Evolutionary conservation across 2,329 filamentous ascomycete species (phyloP).

Genomic region (Trematosphaeria pertusa): DNA sequence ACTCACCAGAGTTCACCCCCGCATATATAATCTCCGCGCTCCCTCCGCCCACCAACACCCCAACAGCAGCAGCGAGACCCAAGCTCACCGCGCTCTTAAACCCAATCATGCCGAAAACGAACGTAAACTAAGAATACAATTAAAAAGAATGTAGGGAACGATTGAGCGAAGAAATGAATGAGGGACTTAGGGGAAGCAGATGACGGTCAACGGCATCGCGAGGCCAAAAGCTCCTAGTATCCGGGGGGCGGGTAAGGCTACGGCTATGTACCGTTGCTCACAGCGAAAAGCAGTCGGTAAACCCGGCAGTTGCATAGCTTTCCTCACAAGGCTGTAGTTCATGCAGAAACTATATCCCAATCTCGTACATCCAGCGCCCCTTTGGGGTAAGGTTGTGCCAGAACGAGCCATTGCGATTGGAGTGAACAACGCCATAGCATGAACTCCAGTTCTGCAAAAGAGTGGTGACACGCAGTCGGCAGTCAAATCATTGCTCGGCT

Average conservation of each 20-base stretch:
- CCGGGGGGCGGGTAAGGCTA: background rate
- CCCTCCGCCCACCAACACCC: slow-evolving; percentile 12
- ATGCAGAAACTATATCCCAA: no score
- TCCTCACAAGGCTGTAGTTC: background rate
- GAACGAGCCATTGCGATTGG: no score
- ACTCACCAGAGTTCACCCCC: slow-evolving; percentile 29
- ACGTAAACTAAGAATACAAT: slow-evolving; percentile 4
- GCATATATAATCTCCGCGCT: slow-evolving; percentile 29
- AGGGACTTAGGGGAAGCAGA: slow-evolving; percentile 7
- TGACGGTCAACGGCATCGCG: slow-evolving; percentile 15
- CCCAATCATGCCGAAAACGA: slow-evolving; percentile 7
- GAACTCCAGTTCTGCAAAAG: background rate
- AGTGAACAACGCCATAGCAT: background rate
- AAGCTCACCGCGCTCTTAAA: slow-evolving; percentile 13
- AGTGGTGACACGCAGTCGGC: background rate
- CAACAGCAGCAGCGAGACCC: slow-evolving; percentile 15
- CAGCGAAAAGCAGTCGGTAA: background rate
- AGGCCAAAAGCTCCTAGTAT: slow-evolving; percentile 10
- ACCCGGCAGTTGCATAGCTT: background rate
- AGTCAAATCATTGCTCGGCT: slow-evolving; percentile 5
- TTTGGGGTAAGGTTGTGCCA: no score
- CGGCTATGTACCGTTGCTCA: slow-evolving; percentile 8
- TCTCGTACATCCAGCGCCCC: no score
- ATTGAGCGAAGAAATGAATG: slow-evolving; percentile 3
- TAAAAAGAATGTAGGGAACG: slow-evolving; percentile 6